Conservation (phyloP, 2,329 filamentous ascomycete species). For the Colletotrichum musae region DNA sequence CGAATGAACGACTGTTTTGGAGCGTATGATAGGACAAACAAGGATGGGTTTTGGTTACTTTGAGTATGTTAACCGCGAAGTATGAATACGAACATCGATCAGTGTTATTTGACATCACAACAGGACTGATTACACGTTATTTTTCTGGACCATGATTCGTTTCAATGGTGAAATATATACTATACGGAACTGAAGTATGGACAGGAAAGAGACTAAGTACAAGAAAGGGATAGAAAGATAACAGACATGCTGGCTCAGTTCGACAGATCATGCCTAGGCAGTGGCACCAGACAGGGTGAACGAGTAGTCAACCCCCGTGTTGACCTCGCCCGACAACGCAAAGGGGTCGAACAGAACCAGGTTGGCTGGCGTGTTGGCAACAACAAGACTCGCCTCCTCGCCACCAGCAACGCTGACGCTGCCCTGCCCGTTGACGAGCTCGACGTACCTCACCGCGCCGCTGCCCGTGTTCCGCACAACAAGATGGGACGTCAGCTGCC, state of each 20-base stretch:
- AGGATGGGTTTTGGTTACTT: no score
- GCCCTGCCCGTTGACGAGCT: slow-evolving; percentile 51
- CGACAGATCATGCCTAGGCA: not conserved
- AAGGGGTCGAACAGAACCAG: slow-evolving; percentile 62
- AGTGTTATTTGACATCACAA: no score
- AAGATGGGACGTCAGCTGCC: slow-evolving; percentile 58
- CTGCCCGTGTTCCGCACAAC: slow-evolving; percentile 51
- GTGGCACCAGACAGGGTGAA: slow-evolving; percentile 51
- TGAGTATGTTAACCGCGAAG: no score
- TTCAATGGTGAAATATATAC: no score
- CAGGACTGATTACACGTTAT: no score
- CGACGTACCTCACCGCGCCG: slow-evolving; percentile 55
- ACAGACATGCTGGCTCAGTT: no score
- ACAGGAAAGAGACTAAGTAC: not conserved
- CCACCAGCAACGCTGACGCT: slow-evolving; percentile 50
- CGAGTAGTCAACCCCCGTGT: slow-evolving; percentile 56
- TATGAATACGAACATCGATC: no score
- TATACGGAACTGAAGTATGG: no score
- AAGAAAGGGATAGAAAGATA: not conserved
- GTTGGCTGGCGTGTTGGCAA: slow-evolving; percentile 62
- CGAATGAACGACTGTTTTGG: not conserved
- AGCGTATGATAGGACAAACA: no score
- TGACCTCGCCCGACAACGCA: slow-evolving; percentile 51
- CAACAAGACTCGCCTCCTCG: slow-evolving; percentile 60
- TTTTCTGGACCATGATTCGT: no score